A percentile compares a stretch with the other conserved stretches of the same genome.
Conservation (phyloP, 257 asterid genomes). For the Solanum chmielewskii region DNA sequence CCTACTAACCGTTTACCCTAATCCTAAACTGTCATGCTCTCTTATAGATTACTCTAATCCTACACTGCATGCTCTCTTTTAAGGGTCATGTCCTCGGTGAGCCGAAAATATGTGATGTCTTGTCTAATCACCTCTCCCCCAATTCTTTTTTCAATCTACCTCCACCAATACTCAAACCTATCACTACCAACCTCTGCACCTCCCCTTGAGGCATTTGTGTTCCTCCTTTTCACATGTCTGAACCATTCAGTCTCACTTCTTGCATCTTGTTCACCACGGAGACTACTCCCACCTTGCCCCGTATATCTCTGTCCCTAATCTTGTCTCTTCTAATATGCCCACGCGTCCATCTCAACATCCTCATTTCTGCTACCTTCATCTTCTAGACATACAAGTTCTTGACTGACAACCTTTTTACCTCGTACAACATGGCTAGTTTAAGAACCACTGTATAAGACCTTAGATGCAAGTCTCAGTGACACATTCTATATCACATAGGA, state of each 20-base stretch:
- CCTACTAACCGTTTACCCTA: background rate
- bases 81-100: background rate
- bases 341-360: background rate
- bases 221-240: background rate
- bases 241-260: background rate
- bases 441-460: background rate
- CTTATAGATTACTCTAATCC: no score
- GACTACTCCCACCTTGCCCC: no score
- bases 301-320: no score
- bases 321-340: background rate
- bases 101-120: background rate
- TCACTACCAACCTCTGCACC: background rate
- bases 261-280: background rate
- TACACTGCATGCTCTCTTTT: background rate
- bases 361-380: no score
- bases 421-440: background rate
- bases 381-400: background rate
- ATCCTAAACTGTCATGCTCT: background rate
- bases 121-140: background rate
- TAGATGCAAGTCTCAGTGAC: background rate
- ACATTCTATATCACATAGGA: background rate
- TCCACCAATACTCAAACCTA: background rate
- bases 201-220: background rate
- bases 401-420: background rate
- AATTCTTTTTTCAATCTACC: background rate